Base-by-base conservation (phyloP, 2,329 filamentous ascomycete genomes). In the Fusarium foetens region DNA sequence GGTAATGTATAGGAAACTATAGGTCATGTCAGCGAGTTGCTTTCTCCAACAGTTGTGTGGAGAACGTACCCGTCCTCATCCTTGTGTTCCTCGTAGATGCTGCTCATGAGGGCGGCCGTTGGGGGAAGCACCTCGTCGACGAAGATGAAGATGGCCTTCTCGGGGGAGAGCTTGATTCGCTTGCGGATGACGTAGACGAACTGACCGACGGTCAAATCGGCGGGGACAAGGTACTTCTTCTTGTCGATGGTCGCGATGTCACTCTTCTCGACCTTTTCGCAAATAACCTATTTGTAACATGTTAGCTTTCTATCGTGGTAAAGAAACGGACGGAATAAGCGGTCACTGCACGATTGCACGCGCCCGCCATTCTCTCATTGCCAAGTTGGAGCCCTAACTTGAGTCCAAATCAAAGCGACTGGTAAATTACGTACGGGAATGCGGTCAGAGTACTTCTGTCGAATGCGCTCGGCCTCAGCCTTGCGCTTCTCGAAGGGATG, bases 71-170 rank as follows among this genome's bases (percentile, higher is more conserved):
- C 90, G 79, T 92, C 90, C 81, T 92, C 89, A 75, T 92, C 90
- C 88, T 99, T 98, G 90, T 99, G 96, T 85, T 98, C 95, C 84
- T 99, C 96, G 83, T 99, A 99, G 86, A 99, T 98, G 84, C 93
- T 97, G 87, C 94, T 97, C 96, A 99, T 99, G 59, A 99, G 90
- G 66, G 96, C 96, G 67, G 96, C 96, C 13, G 96, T 98, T 6
- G 96, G 96, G 57, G 96, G 96, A 63, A 99, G 89, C 57, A 98
- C 95, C 86, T 98, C 96, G 83, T 98, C 95, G 80, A 99, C 96
- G 86, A 98, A 99, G 89, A 99, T 98, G 89, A 99, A 99, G 87
- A 99, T 99, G 82, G 96, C 96, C 90, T 99, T 99, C 88, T 99
- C 96, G 36, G 96, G 96, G 61, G 94, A 97, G 77, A 99, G 90